phyloP scores from a whole-genome alignment of 768 basidiomycete genomes.

The Daedaleopsis sinensis region DNA sequence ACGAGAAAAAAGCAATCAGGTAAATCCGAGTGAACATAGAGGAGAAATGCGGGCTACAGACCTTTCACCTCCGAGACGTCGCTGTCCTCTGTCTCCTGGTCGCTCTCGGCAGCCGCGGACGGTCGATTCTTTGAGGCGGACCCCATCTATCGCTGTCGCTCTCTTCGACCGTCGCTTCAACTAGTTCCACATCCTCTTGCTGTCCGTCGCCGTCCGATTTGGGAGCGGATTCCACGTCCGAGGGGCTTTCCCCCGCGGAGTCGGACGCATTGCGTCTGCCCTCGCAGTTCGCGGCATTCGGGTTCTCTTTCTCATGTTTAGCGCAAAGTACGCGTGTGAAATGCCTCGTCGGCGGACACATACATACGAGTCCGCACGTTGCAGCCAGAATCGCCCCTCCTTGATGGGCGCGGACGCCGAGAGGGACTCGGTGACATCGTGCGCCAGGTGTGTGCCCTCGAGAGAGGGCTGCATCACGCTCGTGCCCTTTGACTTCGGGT shows the following conservation, averaged over 20 bases:
- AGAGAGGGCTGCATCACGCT: conserved; percentile 97
- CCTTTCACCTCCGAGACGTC: conserved; percentile 85
- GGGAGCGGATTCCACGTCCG: conserved; percentile 24
- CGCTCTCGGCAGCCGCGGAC: conserved; percentile 19
- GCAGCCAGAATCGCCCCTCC: conserved; percentile 72
- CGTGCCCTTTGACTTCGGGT: conserved; percentile 65
- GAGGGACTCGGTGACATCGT: conserved; percentile 65
- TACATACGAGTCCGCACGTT: conserved; percentile 64
- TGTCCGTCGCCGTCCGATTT: conserved; percentile 27
- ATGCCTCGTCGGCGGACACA: conserved; percentile 88
- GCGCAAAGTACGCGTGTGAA: conserved; percentile 90
- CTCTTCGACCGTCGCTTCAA: conserved; percentile 21
- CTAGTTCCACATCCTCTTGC: conserved; percentile 27
- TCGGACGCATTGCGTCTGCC: conserved; percentile 39
- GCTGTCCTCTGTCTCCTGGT: conserved; percentile 43
- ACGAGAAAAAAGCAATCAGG: not conserved
- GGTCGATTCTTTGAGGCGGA: conserved; percentile 12
- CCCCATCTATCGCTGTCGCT: conserved; percentile 17
- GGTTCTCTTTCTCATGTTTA: conserved; percentile 61
- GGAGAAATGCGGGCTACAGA: conserved; percentile 35
- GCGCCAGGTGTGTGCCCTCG: conserved; percentile 52
- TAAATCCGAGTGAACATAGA: no score
- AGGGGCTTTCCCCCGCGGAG: conserved; percentile 33
- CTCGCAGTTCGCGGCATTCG: conserved; percentile 51
- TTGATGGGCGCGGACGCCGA: conserved; percentile 59